Base-by-base conservation (phyloP, 495 filamentous ascomycete species). In the Penicillium crystallinum region DNA sequence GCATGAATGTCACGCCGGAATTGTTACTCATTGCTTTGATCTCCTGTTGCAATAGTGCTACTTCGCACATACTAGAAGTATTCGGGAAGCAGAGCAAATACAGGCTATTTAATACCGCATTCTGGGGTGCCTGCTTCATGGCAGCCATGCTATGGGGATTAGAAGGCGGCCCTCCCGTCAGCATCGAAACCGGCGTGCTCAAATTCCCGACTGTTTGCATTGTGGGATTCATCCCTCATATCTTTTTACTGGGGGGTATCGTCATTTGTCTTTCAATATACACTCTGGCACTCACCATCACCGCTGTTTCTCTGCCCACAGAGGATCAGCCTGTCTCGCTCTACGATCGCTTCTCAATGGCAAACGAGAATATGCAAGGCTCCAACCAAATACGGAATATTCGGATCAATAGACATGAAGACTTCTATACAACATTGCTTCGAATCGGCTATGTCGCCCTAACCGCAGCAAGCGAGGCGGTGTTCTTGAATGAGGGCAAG, bases 151-250 rank as follows among this genome's bases (percentile, higher is more conserved):
- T 82, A 1, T 88, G 85, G 79, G 88, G 87, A 34, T 77, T 88
- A 25, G 61, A 81, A 36, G 75, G 72, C 36, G 83, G 86, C 45
- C 81, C 80, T 19, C 63, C 77, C 1, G 52, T 71, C 1, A 68
- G 61, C 38, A 60, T 61, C 10, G 75, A 72, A 44, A 61, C 66
- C 2, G 69, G 81, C 6, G 70, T 86, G 6, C 78, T 96, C 12
- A 80, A 86, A 49, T 96, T 92, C 55, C 93, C 93, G 15, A 97
- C 91, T 0, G 91, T 97, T 29, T 96, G 88, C 66, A 89, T 97
- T 40, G 84, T 98, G 36, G 91, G 92, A 1, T 96, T 97, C 61
- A 88, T 97, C 37, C 93, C 93, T 0, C 95, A 98, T 63, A 68
- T 97, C 1, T 72, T 96, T 14, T 86, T 97, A 19, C 65, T 97